phyloP scores from a whole-genome alignment of 257 asterid species.

The Ilex asprella region DNA sequence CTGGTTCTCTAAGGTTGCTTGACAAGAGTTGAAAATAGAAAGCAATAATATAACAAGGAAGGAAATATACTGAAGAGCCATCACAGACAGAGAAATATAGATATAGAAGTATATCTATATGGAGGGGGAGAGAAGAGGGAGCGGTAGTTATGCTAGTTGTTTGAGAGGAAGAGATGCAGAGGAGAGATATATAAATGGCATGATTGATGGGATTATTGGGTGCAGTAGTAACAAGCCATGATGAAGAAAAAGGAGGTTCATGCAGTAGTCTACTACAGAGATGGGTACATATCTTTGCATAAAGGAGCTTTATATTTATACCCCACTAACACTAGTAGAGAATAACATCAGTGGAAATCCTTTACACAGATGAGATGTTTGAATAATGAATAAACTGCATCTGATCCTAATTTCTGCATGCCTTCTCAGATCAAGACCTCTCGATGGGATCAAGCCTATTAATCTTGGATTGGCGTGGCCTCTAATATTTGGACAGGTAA shows the following conservation, averaged over 20 bases:
- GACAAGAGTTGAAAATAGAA: conserved; percentile 18
- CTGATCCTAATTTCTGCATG: conserved; percentile 20
- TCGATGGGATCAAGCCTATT: conserved; percentile 3
- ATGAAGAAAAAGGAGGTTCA: conserved; percentile 40
- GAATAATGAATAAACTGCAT: conserved; percentile 10
- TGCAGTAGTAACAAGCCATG: conserved; percentile 23
- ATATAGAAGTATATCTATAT: neutral
- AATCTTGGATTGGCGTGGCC: no score
- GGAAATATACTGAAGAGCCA: conserved; percentile 29
- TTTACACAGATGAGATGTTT: conserved; percentile 17
- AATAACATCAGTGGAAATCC: conserved; percentile 26
- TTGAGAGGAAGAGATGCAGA: conserved; percentile 25
- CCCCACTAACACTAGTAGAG: conserved; percentile 31
- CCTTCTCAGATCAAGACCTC: conserved; percentile 21
- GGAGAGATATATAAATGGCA: conserved; percentile 53
- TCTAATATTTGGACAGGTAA: no score
- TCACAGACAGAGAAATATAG: conserved; percentile 7
- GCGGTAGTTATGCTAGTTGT: conserved; percentile 18
- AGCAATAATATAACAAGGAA: conserved; percentile 21
- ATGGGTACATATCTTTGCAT: conserved; percentile 40
- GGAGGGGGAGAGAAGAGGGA: neutral
- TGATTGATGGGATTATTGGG: conserved; percentile 32
- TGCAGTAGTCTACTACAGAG: conserved; percentile 22
- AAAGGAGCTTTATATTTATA: conserved; percentile 61
- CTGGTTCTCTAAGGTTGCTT: conserved; percentile 22